phyloP scores from a whole-genome alignment of 306 rosid species.

The Prunus mongolica region DNA sequence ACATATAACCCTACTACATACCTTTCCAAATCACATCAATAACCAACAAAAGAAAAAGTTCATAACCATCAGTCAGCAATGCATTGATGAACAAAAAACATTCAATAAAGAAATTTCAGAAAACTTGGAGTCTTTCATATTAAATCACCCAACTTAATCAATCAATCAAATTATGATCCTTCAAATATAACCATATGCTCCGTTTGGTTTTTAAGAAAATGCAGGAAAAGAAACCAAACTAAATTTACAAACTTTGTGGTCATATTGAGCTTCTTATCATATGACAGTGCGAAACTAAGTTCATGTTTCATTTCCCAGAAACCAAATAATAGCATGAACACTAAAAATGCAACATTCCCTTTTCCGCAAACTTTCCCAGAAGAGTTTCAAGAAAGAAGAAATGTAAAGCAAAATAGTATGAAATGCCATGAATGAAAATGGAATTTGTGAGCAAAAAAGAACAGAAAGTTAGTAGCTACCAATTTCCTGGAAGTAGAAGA shows the following conservation, averaged over 20 bases:
- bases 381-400: background rate
- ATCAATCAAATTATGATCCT: background rate
- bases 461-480: constrained; percentile 30
- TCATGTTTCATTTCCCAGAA: background rate
- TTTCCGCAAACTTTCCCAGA: background rate
- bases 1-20: constrained; percentile 37
- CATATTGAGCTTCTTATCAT: background rate
- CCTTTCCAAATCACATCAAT: constrained; percentile 30
- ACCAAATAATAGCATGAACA: background rate
- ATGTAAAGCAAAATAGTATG: background rate
- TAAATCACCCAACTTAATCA: background rate
- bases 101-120: background rate
- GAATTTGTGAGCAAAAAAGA: background rate
- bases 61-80: background rate
- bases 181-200: background rate
- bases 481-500: constrained; percentile 52
- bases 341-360: background rate
- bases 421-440: background rate
- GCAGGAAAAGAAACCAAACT: background rate
- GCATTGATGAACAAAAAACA: background rate
- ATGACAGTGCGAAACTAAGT: background rate
- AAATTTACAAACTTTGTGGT: background rate
- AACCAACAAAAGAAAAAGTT: constrained; percentile 1
- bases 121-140: background rate
- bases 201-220: background rate